A percentile compares a stretch with the other conserved stretches of the same genome.
phyloP scores from a whole-genome alignment of 1,139 yeast genomes.

The Dujonia santamariae region DNA sequence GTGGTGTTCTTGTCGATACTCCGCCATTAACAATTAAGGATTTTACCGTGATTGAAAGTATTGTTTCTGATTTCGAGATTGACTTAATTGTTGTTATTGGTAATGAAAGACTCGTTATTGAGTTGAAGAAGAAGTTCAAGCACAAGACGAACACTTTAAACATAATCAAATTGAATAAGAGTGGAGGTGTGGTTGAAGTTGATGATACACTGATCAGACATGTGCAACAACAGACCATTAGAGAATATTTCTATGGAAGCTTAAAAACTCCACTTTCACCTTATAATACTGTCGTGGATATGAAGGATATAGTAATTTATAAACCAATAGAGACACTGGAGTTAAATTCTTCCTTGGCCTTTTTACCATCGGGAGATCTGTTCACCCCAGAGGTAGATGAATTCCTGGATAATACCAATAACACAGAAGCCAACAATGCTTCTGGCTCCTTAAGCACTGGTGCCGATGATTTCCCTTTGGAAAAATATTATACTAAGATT shows the following conservation, averaged over 20 bases:
- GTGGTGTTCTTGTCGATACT: constrained; percentile 79
- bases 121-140: constrained; percentile 55
- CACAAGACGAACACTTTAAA: constrained; percentile 35
- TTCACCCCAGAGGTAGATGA: constrained; percentile 24
- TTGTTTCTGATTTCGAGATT: constrained; percentile 61
- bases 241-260: constrained; percentile 88
- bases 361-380: constrained; percentile 47
- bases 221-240: constrained; percentile 70
- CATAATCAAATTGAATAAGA: constrained; percentile 62
- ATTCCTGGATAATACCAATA: constrained; percentile 17
- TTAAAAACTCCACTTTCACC: constrained; percentile 72
- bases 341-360: constrained; percentile 33
- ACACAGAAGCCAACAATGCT: constrained; percentile 13
- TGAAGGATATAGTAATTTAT: constrained; percentile 34
- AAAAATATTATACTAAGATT: constrained; percentile 29
- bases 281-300: constrained; percentile 43
- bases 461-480: constrained; percentile 31
- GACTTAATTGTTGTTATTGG: constrained; percentile 59
- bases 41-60: constrained; percentile 53
- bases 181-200: constrained; percentile 72
- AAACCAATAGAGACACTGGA: constrained; percentile 39
- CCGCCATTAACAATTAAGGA: constrained; percentile 59
- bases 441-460: no score
- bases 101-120: constrained; percentile 62
- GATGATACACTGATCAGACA: constrained; percentile 70